A percentile compares a stretch with the other conserved stretches of the same genome.
Conservation (phyloP, 306 rosid species). For the Macrotyloma uniflorum region DNA sequence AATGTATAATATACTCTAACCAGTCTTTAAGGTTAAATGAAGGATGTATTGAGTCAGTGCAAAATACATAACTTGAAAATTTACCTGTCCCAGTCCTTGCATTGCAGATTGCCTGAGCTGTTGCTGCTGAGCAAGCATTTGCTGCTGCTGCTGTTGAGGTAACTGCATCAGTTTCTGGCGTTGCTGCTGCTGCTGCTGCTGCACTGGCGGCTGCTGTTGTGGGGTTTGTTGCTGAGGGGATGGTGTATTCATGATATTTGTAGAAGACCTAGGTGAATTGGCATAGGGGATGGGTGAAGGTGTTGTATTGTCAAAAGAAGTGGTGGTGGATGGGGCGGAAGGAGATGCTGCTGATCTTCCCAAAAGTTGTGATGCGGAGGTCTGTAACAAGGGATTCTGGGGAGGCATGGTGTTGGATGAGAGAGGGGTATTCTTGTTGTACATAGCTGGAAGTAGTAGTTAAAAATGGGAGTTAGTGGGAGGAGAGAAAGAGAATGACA, state of each 20-base stretch:
- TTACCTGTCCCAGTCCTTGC: slow-evolving; percentile 91
- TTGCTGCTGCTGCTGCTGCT: slow-evolving; percentile 52
- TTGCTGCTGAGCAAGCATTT: slow-evolving; percentile 84
- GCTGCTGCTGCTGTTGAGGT: slow-evolving; percentile 84
- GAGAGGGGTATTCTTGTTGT: slow-evolving; percentile 62
- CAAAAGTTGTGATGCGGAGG: slow-evolving; percentile 83
- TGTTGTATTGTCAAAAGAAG: slow-evolving; percentile 79
- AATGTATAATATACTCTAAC: slow-evolving; percentile 5
- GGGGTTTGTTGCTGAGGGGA: slow-evolving; percentile 94
- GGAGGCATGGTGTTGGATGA: slow-evolving; percentile 66
- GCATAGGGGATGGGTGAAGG: slow-evolving; percentile 91
- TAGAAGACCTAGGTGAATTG: slow-evolving; percentile 87
- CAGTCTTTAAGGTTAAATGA: slow-evolving; percentile 17
- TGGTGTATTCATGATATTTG: slow-evolving; percentile 83
- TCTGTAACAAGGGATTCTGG: slow-evolving; percentile 74
- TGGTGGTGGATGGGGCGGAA: slow-evolving; percentile 64
- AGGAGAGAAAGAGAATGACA: neutral
- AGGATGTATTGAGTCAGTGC: neutral
- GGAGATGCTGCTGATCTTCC: slow-evolving; percentile 97
- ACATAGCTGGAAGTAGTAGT: slow-evolving; percentile 56
- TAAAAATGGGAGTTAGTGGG: neutral
- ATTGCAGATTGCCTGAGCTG: slow-evolving; percentile 80
- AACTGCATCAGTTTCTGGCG: slow-evolving; percentile 79
- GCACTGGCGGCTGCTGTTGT: slow-evolving; percentile 54
- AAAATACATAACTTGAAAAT: slow-evolving; percentile 28